A percentile compares a stretch with the other conserved stretches of the same genome.
Evolutionary conservation across 148 eudicot species (phyloP).

Genomic region (Agrostemma githago): DNA sequence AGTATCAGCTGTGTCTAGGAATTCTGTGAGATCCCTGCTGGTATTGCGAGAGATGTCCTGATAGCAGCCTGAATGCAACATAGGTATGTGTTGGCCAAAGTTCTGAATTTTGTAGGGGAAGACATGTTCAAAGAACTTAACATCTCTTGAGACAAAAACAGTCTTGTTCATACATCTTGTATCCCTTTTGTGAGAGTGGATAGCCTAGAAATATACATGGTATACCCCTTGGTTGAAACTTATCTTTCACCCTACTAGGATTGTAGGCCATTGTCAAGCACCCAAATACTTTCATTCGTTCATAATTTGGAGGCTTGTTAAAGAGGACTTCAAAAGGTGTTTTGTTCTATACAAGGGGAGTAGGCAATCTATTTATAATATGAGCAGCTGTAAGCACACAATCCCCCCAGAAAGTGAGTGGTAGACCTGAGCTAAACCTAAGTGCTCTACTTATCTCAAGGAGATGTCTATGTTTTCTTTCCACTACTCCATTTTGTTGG

Average conservation of each 20-base stretch:
- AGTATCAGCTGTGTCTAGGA: no score
- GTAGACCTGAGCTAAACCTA: no score
- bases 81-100: not conserved
- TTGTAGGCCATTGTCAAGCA: not conserved
- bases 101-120: not conserved
- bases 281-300: not conserved
- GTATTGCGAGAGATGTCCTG: no score
- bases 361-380: not conserved
- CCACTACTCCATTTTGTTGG: no score
- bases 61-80: no score
- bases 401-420: constrained; percentile 8
- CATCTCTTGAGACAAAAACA: not conserved
- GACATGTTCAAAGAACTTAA: not conserved
- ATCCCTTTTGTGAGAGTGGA: not conserved
- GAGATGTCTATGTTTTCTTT: no score
- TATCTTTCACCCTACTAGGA: not conserved
- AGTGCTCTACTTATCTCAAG: no score
- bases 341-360: not conserved
- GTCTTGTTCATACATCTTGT: not conserved
- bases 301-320: not conserved
- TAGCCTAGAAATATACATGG: not conserved
- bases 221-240: not conserved
- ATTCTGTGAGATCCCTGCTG: no score
- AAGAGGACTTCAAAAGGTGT: not conserved
- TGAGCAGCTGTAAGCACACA: not conserved